phyloP scores from a whole-genome alignment of 164 flowering plant species.

The Saururus chinensis region DNA sequence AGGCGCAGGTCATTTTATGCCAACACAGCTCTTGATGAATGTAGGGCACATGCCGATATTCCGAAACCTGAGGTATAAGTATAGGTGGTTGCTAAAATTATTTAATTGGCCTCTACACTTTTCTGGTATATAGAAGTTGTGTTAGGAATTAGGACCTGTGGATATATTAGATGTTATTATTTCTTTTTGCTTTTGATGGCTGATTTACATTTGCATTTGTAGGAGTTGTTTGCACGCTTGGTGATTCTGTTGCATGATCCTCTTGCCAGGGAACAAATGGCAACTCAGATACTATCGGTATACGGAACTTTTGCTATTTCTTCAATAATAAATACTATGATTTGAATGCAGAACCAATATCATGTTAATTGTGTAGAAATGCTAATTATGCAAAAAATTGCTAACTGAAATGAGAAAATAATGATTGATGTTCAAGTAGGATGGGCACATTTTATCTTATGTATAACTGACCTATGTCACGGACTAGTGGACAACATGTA shows the following conservation, averaged over 20 bases:
- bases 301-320: neutral
- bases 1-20: slow-evolving; percentile 45
- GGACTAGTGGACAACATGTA: too few species aligned
- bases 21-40: slow-evolving; percentile 47
- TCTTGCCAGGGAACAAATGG: slow-evolving; percentile 71
- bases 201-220: slow-evolving; percentile 8
- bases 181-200: neutral
- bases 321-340: neutral
- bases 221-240: slow-evolving; percentile 92
- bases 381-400: too few species aligned
- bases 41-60: slow-evolving; percentile 59
- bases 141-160: neutral
- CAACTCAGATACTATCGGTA: slow-evolving; percentile 82
- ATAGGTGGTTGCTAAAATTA: neutral
- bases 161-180: neutral
- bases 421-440: too few species aligned
- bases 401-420: too few species aligned
- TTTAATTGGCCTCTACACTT: too few species aligned
- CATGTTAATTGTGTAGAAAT: too few species aligned
- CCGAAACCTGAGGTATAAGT: slow-evolving; percentile 95
- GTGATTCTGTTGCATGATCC: slow-evolving; percentile 92
- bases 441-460: too few species aligned
- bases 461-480: too few species aligned
- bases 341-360: too few species aligned
- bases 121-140: neutral